Percentiles rank a stretch among this genome's conserved stretches.
phyloP scores from a whole-genome alignment of 192 early-diverging fungal species.

The Ambispora gerdemannii region DNA sequence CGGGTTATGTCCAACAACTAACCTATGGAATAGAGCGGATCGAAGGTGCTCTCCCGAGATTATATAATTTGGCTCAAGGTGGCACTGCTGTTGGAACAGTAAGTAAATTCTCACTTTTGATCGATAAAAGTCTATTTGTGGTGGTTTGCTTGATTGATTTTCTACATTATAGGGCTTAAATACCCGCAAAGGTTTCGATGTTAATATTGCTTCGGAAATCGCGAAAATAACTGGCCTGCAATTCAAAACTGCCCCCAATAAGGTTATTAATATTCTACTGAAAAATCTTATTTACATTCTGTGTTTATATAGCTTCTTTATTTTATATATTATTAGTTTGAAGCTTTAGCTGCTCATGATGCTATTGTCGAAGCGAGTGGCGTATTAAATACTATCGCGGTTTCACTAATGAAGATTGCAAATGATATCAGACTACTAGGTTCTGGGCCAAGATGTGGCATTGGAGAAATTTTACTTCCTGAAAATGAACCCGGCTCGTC shows the following conservation, averaged over 20 bases:
- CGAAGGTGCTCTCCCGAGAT: slow-evolving; percentile 72
- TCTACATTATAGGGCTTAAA: slow-evolving; percentile 96
- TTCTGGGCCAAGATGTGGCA: slow-evolving; percentile 95
- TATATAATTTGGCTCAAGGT: slow-evolving; percentile 94
- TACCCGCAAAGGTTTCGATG: slow-evolving; percentile 90
- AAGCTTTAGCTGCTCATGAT: slow-evolving; percentile 98
- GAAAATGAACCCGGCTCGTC: slow-evolving; percentile 99
- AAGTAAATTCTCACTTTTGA: too few relatives aligned
- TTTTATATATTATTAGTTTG: slow-evolving; percentile 59
- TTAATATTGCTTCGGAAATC: slow-evolving; percentile 85
- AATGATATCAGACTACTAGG: slow-evolving; percentile 97
- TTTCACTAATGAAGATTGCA: slow-evolving; percentile 98
- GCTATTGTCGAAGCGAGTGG: slow-evolving; percentile 96
- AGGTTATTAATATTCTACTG: slow-evolving; percentile 44
- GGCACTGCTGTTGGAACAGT: slow-evolving; percentile 95
- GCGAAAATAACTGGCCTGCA: slow-evolving; percentile 81
- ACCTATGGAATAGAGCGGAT: slow-evolving; percentile 87
- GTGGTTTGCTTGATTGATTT: too few relatives aligned
- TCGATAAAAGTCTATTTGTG: too few relatives aligned
- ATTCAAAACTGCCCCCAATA: slow-evolving; percentile 97
- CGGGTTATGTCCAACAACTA: slow-evolving; percentile 93
- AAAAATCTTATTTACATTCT: slow-evolving; percentile 6
- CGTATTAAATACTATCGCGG: slow-evolving; percentile 91
- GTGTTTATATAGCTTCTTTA: neutral
- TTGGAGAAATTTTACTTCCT: slow-evolving; percentile 93